Base-by-base conservation (phyloP, 2,329 filamentous ascomycete genomes). In the Colletotrichum gloeosporioides region DNA sequence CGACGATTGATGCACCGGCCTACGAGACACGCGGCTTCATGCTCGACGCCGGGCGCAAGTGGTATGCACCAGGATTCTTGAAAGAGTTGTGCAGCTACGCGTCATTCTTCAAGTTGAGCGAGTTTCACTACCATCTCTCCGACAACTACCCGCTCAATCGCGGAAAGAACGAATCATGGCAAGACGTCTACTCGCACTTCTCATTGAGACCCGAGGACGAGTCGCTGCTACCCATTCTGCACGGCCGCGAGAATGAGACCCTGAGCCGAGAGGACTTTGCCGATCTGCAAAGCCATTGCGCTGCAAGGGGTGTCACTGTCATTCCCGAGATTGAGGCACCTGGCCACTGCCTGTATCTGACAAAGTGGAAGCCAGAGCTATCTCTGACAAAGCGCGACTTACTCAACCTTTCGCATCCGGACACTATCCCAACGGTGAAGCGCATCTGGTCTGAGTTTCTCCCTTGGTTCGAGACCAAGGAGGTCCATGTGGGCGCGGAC, bases 321-420 rank as follows among this genome's bases (percentile, higher is more conserved):
- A 84, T 91, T 8, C 89, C 89, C 0, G 90, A 91, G 79, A 89
- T 91, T 25, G 89, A 91, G 78, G 86, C 88, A 0, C 89, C 89
- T 0, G 89, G 89, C 0, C 90, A 91, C 75, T 87, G 86, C 34
- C 80, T 91, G 6, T 86, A 86, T 15, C 85, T 91, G 29, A 90
- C 88, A 0, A 89, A 91, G 79, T 91, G 89, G 89, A 90, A 88
- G 77, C 89, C 89, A 0, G 86, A 90, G 76, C 81, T 91, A 5
- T 88, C 88, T 0, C 82, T 91, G 6, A 79, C 82, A 4, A 82
- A 87, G 67, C 85, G 85, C 16, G 88, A 89, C 65, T 81, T 91
- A 44, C 82, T 91, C 6, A 90, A 91, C 73, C 83, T 91, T 5
- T 86, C 87, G 0, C 86, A 90, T 73, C 89, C 89, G 0, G 88